Evolutionary conservation across 2,329 filamentous ascomycete genomes (phyloP).

Genomic region (Orbilia brochopaga): DNA sequence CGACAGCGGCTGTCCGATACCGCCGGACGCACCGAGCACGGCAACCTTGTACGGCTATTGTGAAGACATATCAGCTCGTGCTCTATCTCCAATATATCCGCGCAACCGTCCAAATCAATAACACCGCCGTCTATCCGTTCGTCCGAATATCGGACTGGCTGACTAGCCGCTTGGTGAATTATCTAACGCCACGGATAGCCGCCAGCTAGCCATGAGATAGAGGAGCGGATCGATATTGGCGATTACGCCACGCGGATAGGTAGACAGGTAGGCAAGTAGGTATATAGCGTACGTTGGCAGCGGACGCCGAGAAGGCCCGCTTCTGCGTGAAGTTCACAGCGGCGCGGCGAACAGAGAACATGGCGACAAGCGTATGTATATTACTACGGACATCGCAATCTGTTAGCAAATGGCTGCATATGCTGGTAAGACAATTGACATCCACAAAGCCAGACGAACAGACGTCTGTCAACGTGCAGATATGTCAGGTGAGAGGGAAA

Average conservation of each 20-base stretch:
- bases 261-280: no score
- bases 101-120: no score
- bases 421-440: not conserved
- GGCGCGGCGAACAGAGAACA: constrained; percentile 73
- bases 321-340: constrained; percentile 68
- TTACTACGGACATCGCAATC: not conserved
- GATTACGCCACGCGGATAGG: no score
- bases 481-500: no score
- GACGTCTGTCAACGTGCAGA: no score
- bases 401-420: not conserved
- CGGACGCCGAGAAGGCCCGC: constrained; percentile 80
- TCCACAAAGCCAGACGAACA: no score
- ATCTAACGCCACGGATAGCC: no score
- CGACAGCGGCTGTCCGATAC: constrained; percentile 97
- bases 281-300: constrained; percentile 67
- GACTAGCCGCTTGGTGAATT: no score
- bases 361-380: constrained; percentile 58
- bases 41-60: constrained; percentile 91
- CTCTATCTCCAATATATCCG: no score
- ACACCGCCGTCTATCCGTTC: no score
- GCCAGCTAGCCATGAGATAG: constrained; percentile 10
- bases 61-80: constrained; percentile 18
- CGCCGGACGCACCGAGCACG: constrained; percentile 94
- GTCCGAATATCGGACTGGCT: no score
- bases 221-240: not conserved